A percentile compares a stretch with the other conserved stretches of the same genome.
Conservation (phyloP, 2,329 filamentous ascomycete species). For the Knoxdaviesia proteae region DNA sequence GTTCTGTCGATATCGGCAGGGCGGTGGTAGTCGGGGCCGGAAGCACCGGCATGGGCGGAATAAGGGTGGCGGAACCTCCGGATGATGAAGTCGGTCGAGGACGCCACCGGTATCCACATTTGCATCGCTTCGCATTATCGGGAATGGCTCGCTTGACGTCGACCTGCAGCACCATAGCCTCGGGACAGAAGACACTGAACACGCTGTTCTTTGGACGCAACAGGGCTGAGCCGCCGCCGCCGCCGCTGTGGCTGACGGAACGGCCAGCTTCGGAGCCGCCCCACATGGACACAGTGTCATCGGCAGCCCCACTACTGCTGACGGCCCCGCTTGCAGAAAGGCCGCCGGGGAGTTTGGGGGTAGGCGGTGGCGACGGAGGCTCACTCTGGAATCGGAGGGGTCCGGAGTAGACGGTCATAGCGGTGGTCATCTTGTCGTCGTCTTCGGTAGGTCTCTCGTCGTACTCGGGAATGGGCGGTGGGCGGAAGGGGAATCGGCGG, state of each 20-base stretch:
- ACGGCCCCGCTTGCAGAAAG: no score
- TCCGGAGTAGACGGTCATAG: conserved; percentile 9
- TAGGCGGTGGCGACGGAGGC: conserved; percentile 13
- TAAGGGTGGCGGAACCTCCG: neutral
- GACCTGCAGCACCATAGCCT: conserved; percentile 18
- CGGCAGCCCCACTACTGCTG: no score
- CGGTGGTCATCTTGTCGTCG: conserved; percentile 2
- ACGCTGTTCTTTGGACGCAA: conserved; percentile 15
- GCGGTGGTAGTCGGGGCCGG: no score
- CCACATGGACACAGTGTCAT: no score
- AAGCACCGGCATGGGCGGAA: no score
- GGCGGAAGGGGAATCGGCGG: conserved; percentile 8
- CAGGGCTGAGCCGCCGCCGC: no score
- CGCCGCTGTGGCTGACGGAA: no score
- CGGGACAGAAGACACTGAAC: conserved; percentile 18
- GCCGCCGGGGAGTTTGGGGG: conserved; percentile 7
- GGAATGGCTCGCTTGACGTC: conserved; percentile 6
- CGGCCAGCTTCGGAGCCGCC: no score
- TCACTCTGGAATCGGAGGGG: conserved; percentile 9
- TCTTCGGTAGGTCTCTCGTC: no score
- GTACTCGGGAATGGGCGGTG: neutral
- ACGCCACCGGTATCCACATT: conserved; percentile 16
- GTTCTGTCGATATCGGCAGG: no score
- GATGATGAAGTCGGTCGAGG: neutral
- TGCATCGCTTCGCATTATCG: neutral